Evolutionary conservation across 1,284 basidiomycete species (phyloP).

Genomic region (Leccinum fuscescens): DNA sequence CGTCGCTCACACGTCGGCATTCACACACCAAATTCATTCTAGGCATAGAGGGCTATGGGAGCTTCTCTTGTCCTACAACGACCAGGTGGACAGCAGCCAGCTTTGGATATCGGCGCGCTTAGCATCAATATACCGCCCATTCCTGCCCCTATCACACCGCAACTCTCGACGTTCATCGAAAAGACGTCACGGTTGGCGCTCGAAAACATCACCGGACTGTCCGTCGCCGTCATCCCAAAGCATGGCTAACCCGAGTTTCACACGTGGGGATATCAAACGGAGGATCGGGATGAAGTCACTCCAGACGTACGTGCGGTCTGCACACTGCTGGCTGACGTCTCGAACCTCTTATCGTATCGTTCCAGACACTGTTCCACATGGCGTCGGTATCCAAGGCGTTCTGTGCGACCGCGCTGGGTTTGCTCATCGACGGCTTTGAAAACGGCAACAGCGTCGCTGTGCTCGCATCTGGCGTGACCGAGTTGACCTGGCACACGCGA

Average conservation of each 20-base stretch:
- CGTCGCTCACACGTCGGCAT: background rate
- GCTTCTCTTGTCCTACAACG: constrained; percentile 54
- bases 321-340: background rate
- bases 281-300: constrained; percentile 22
- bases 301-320: constrained; percentile 17
- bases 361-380: constrained; percentile 39
- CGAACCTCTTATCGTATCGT: background rate
- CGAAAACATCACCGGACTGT: constrained; percentile 19
- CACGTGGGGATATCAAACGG: constrained; percentile 25
- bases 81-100: constrained; percentile 39
- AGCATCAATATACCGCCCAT: constrained; percentile 53
- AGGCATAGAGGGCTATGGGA: constrained; percentile 78
- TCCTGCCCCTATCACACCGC: constrained; percentile 38
- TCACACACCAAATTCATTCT: constrained; percentile 1
- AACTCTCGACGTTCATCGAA: constrained; percentile 20
- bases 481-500: constrained; percentile 37
- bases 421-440: constrained; percentile 40
- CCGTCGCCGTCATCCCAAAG: constrained; percentile 21
- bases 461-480: constrained; percentile 31
- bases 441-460: constrained; percentile 35
- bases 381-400: constrained; percentile 42
- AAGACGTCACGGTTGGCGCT: background rate
- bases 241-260: constrained; percentile 22
- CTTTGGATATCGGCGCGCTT: constrained; percentile 49
- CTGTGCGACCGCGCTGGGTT: constrained; percentile 37